Base-by-base conservation (phyloP, 2,329 filamentous ascomycete genomes). In the Arthroderma sp. region DNA sequence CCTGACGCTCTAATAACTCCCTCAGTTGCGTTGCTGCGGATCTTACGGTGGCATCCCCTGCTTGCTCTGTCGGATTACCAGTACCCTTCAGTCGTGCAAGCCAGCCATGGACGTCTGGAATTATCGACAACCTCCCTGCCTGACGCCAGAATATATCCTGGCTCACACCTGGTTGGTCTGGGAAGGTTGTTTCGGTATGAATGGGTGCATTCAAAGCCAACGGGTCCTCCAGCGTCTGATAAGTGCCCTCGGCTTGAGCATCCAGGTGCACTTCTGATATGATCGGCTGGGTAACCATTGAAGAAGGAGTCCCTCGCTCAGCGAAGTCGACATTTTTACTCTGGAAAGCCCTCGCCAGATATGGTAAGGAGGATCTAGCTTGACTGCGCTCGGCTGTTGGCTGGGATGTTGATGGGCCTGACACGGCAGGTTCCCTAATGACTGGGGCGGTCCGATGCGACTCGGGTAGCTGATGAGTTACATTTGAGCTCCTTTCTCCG, bases 221-320 rank as follows among this genome's bases (percentile, higher is more conserved):
- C 15, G 1, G 15, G n/a, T 28, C 38, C 38, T 48, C 42, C 4
- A 43, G 39, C 9, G 47, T 48, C 44, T 46, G 49, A 15, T 46
- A 50, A n/a, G 50, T 47, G 6, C 49, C 53, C 32, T 58, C 53
- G 9, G 60, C 60, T 43, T 57, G 57, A 1, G 60, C 63, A 43
- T 65, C 61, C 5, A 66, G 49, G 45, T 59, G 56, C 6, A 63
- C 54, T 50, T 67, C 64, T 0, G 62, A 64, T 22, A 66, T 59
- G 1, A 67, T 50, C 15, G 64, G 61, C 2, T 60, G 57, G 2
- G 63, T 65, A 4, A 55, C 46, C 29, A 64, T 61, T 11, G 50
- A 50, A 8, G 42, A 41, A 7, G 22, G 27, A 29, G 46, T 42
- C 11, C 22, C 34, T 6, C 50, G 45, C 2, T 53, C 40, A 7